phyloP scores from a whole-genome alignment of 2,329 filamentous ascomycete species.

The Aaosphaeria arxii region DNA sequence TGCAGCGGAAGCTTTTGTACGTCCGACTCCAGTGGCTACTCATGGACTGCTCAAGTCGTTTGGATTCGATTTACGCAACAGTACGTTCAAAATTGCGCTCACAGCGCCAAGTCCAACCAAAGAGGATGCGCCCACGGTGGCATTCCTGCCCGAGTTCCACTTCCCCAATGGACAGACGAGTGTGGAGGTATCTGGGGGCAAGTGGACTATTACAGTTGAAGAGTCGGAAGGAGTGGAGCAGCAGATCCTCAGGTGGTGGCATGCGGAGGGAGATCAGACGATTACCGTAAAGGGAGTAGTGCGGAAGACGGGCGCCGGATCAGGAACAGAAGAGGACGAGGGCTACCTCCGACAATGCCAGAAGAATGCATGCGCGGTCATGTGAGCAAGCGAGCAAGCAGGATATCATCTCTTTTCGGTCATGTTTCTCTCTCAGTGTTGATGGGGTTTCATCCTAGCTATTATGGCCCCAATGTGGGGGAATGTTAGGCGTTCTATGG shows the following conservation, averaged over 20 bases:
- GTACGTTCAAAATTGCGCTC: slow-evolving; percentile 72
- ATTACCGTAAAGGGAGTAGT: slow-evolving; percentile 74
- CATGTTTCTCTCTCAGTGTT: too few species aligned
- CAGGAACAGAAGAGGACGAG: slow-evolving; percentile 65
- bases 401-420: background rate
- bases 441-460: too few species aligned
- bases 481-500: too few species aligned
- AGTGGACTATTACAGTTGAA: slow-evolving; percentile 79
- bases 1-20: slow-evolving; percentile 88
- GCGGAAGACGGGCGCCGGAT: slow-evolving; percentile 48
- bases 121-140: slow-evolving; percentile 69
- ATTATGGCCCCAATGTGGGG: too few species aligned
- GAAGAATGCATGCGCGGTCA: slow-evolving; percentile 43
- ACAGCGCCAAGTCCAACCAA: slow-evolving; percentile 57
- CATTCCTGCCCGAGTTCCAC: slow-evolving; percentile 89
- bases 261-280: slow-evolving; percentile 77
- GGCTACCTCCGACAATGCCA: slow-evolving; percentile 70
- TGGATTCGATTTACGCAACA: slow-evolving; percentile 79
- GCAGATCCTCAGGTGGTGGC: slow-evolving; percentile 89
- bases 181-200: slow-evolving; percentile 78
- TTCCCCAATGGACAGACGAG: slow-evolving; percentile 73
- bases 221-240: slow-evolving; percentile 66
- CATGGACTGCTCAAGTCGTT: slow-evolving; percentile 69
- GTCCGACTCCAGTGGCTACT: slow-evolving; percentile 75
- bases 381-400: slow-evolving; percentile 27